phyloP scores from a whole-genome alignment of 2,329 filamentous ascomycete genomes.

The Claviceps sp. region DNA sequence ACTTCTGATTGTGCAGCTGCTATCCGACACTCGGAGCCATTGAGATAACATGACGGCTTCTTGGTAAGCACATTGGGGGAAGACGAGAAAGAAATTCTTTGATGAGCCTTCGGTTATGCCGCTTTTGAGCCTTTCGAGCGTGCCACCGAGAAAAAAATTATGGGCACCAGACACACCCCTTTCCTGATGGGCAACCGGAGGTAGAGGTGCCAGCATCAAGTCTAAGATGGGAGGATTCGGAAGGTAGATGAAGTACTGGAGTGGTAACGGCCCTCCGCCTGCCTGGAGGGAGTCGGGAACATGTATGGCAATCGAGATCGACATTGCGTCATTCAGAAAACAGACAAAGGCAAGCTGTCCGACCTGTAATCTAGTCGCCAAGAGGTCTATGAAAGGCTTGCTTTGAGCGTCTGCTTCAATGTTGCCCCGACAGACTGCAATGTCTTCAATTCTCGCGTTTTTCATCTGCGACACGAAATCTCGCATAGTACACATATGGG shows the following conservation, averaged over 20 bases:
- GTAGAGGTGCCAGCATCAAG: constrained; percentile 14
- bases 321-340: constrained; percentile 8
- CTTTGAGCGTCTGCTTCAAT: constrained; percentile 7
- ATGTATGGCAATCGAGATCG: constrained; percentile 24
- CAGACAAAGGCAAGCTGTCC: constrained; percentile 24
- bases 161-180: constrained; percentile 10
- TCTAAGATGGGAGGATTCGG: constrained; percentile 11
- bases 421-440: constrained; percentile 10
- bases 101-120: constrained; percentile 7
- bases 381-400: constrained; percentile 11
- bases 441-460: constrained; percentile 4
- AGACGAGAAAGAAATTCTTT: constrained; percentile 33
- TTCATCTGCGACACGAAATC: constrained; percentile 16
- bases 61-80: constrained; percentile 25
- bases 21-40: constrained; percentile 30
- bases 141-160: constrained; percentile 17
- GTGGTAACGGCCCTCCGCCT: background rate
- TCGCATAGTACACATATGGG: constrained; percentile 20
- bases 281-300: background rate
- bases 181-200: background rate
- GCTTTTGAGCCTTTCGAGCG: constrained; percentile 17
- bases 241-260: constrained; percentile 27
- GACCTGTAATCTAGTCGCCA: constrained; percentile 21
- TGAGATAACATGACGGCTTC: constrained; percentile 25
- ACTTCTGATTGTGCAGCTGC: constrained; percentile 28